phyloP scores from a whole-genome alignment of 345 rosid species.

The Geranium brycei region DNA sequence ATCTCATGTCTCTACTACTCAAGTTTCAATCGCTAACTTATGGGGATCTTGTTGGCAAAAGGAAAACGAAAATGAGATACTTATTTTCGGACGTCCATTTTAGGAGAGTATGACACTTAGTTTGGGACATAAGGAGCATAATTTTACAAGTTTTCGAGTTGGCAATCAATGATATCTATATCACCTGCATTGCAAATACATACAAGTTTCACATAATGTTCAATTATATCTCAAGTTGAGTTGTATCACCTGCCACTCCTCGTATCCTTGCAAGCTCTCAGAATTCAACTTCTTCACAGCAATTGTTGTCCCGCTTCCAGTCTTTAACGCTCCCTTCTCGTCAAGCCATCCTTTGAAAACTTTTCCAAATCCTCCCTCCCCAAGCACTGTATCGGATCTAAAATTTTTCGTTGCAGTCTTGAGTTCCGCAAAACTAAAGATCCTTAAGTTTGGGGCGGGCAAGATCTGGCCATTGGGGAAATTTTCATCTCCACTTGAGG shows the following conservation, averaged over 20 bases:
- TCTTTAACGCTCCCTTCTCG: constrained; percentile 43
- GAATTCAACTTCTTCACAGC: constrained; percentile 87
- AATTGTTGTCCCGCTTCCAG: constrained; percentile 45
- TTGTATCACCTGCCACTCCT: constrained; percentile 84
- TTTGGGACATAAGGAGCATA: no score
- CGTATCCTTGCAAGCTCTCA: constrained; percentile 85
- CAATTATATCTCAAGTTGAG: constrained; percentile 1
- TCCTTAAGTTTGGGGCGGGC: constrained; percentile 39
- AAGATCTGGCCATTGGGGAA: constrained; percentile 41
- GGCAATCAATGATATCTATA: not conserved
- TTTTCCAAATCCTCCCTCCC: constrained; percentile 97
- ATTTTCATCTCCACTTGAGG: constrained; percentile 42
- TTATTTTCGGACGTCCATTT: no score
- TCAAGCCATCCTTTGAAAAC: constrained; percentile 97
- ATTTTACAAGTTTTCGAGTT: no score
- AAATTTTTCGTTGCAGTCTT: constrained; percentile 65
- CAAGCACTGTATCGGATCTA: constrained; percentile 61
- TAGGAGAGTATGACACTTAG: no score
- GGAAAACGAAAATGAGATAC: no score
- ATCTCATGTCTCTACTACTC: no score
- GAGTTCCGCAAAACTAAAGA: constrained; percentile 53
- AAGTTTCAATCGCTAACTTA: no score
- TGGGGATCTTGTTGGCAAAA: no score
- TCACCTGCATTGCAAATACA: not conserved
- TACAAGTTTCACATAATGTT: no score